Conservation (phyloP, 2,329 filamentous ascomycete species). For the Hypoxylon sp. region DNA sequence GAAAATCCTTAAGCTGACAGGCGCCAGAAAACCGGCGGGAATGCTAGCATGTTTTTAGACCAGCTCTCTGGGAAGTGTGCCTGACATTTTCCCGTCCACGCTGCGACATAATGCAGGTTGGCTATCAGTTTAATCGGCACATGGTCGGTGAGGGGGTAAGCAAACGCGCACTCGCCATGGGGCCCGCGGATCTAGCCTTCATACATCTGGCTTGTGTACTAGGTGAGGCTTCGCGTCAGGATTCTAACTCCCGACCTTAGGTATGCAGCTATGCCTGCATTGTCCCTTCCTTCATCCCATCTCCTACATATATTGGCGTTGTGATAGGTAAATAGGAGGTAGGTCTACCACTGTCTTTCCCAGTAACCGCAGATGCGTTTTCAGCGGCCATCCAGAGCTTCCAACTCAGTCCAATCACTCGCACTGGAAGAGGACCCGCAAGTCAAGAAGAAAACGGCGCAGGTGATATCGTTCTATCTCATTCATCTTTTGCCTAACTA, state of each 20-base stretch:
- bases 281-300: slow-evolving; percentile 32
- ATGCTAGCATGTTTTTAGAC: slow-evolving; percentile 23
- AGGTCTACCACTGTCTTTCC: slow-evolving; percentile 13
- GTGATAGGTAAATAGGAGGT: slow-evolving; percentile 26
- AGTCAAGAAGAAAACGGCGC: slow-evolving; percentile 26
- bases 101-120: slow-evolving; percentile 38
- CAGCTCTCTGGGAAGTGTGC: slow-evolving; percentile 37
- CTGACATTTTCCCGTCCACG: slow-evolving; percentile 40
- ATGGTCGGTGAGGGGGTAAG: slow-evolving; percentile 36
- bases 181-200: slow-evolving; percentile 3
- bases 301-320: slow-evolving; percentile 28
- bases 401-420: slow-evolving; percentile 26
- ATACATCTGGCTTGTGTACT: background rate
- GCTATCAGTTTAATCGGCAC: slow-evolving; percentile 25
- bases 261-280: slow-evolving; percentile 28
- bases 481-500: slow-evolving; percentile 14
- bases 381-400: slow-evolving; percentile 24
- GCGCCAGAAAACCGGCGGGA: slow-evolving; percentile 19
- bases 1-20: slow-evolving; percentile 18
- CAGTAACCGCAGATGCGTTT: slow-evolving; percentile 22
- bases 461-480: slow-evolving; percentile 9
- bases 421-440: slow-evolving; percentile 24
- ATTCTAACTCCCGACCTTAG: slow-evolving; percentile 34
- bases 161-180: slow-evolving; percentile 7
- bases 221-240: slow-evolving; percentile 29